phyloP scores from a whole-genome alignment of 2,329 filamentous ascomycete genomes.

The Claviceps humidiphila region DNA sequence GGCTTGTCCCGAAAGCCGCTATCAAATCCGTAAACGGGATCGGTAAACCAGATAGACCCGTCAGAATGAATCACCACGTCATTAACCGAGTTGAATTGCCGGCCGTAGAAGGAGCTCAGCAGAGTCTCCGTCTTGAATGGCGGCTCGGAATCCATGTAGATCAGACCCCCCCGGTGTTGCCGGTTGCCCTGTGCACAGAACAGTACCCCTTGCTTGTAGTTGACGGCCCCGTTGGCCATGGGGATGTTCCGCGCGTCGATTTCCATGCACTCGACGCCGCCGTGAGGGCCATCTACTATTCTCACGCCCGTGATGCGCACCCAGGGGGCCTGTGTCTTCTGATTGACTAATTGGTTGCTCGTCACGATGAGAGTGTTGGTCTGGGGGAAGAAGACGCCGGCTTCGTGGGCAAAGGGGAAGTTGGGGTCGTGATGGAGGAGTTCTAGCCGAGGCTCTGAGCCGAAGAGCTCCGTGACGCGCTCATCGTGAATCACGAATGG shows the following conservation, averaged over 20 bases:
- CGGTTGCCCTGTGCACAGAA: conserved; percentile 21
- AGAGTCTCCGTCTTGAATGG: conserved; percentile 22
- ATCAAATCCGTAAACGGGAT: conserved; percentile 44
- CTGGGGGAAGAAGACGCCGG: conserved; percentile 27
- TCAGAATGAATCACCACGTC: conserved; percentile 40
- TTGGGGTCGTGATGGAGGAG: not conserved
- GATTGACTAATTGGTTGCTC: conserved; percentile 12
- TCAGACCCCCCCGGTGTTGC: conserved; percentile 33
- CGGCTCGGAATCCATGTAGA: conserved; percentile 1
- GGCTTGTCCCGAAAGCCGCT: conserved; percentile 44
- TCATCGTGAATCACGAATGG: not conserved
- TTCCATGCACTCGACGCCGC: conserved; percentile 11
- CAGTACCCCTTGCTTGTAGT: conserved; percentile 10
- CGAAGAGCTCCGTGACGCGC: not conserved
- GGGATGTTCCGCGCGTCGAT: conserved; percentile 7
- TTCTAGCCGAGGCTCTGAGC: not conserved
- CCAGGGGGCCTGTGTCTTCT: conserved; percentile 16
- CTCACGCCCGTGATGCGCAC: conserved; percentile 19
- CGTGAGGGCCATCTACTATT: conserved; percentile 3
- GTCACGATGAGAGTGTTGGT: conserved; percentile 9
- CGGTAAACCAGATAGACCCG: conserved; percentile 51
- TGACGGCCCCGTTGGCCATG: conserved; percentile 12
- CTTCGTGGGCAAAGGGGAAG: conserved; percentile 28
- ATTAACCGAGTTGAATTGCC: conserved; percentile 47
- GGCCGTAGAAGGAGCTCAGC: conserved; percentile 45